phyloP scores from a whole-genome alignment of 371 early-diverging fungal genomes.

The Saksenaea vasiformis region DNA sequence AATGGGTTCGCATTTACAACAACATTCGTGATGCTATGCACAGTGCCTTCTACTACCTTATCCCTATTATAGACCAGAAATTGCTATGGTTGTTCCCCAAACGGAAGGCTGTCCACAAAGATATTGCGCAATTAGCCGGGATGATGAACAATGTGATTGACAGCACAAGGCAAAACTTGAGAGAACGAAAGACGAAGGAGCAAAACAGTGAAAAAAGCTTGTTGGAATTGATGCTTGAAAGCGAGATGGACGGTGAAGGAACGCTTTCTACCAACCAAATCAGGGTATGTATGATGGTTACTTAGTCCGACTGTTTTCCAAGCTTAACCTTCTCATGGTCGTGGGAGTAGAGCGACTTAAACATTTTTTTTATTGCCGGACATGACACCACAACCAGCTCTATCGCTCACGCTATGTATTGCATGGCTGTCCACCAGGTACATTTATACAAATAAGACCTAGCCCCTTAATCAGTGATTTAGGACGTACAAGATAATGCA shows the following conservation, averaged over 20 bases:
- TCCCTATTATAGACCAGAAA: constrained; percentile 50
- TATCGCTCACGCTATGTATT: neutral
- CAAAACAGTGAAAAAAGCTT: constrained; percentile 29
- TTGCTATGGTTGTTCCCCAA: constrained; percentile 22
- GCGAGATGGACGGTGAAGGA: constrained; percentile 23
- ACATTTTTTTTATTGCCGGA: neutral
- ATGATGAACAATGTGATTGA: constrained; percentile 39
- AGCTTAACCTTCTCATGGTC: no score
- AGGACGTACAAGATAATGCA: neutral
- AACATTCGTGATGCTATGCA: constrained; percentile 19
- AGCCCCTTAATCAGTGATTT: neutral
- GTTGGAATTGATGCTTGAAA: constrained; percentile 39
- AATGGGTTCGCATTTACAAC: constrained; percentile 33
- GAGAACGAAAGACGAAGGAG: constrained; percentile 11
- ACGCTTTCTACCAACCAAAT: constrained; percentile 20
- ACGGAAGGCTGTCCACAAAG: constrained; percentile 20
- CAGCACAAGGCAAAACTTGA: constrained; percentile 27
- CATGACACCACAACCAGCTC: neutral
- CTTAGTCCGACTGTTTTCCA: no score
- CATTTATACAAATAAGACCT: neutral
- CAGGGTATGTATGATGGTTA: constrained; percentile 12
- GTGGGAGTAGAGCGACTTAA: neutral
- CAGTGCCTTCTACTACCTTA: constrained; percentile 42
- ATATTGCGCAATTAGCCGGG: constrained; percentile 13
- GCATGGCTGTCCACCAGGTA: neutral